Evolutionary conservation across 225 moss, liverwort and hornwort species (phyloP).

Genomic region (Straminergon stramineum): DNA sequence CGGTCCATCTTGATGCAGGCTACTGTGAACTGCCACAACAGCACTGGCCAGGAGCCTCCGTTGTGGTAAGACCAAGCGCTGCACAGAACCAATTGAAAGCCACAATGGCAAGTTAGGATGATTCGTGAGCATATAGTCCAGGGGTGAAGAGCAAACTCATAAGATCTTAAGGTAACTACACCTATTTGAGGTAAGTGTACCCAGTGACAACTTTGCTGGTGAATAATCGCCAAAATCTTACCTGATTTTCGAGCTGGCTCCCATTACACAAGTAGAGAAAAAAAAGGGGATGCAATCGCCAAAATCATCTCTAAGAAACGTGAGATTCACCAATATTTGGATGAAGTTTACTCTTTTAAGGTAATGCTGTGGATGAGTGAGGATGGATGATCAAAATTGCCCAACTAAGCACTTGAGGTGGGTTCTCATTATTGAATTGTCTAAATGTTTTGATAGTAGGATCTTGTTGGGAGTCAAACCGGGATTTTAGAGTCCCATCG

Average conservation of each 20-base stretch:
- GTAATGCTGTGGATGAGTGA: neutral
- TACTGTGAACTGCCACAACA: constrained; percentile 91
- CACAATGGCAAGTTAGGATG: neutral
- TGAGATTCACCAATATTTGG: neutral
- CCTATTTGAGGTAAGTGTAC: too few species aligned
- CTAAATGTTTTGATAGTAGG: neutral
- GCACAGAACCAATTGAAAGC: neutral
- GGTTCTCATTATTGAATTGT: neutral
- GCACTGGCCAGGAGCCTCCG: constrained; percentile 88
- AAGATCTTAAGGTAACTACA: neutral
- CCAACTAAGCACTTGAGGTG: neutral
- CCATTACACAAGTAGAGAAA: neutral
- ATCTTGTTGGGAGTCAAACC: neutral
- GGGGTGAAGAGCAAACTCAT: neutral
- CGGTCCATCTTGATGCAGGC: constrained; percentile 82
- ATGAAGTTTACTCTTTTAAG: neutral
- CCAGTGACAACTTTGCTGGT: neutral
- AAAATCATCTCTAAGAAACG: neutral
- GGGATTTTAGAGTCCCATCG: neutral
- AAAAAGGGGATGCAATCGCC: neutral
- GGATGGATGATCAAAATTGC: neutral
- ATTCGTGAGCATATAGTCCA: neutral
- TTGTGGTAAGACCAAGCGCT: constrained; percentile 97
- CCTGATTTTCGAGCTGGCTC: neutral
- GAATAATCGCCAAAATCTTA: neutral